Evolutionary conservation across 2,329 filamentous ascomycete species (phyloP).

Genomic region (Fusarium chaquense): DNA sequence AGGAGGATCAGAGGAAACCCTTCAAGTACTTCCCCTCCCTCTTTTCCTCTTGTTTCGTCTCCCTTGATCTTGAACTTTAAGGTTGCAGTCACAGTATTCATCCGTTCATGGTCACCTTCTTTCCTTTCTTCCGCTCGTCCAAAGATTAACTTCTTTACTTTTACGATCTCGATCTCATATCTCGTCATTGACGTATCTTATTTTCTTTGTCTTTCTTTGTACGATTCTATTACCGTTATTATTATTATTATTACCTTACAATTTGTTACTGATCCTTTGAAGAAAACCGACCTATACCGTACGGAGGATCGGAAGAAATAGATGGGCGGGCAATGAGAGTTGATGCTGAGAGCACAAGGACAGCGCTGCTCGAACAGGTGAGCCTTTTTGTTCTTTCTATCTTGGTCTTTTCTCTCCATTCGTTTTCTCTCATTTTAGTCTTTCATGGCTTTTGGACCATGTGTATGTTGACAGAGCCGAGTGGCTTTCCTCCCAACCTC

Average conservation of each 20-base stretch:
- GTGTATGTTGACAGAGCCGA: slow-evolving; percentile 3
- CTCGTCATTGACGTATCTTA: not conserved
- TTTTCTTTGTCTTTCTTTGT: slow-evolving; percentile 24
- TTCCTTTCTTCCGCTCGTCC: slow-evolving; percentile 6
- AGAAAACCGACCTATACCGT: slow-evolving; percentile 12
- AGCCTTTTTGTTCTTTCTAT: not conserved
- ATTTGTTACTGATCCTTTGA: slow-evolving; percentile 1
- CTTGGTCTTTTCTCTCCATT: not conserved
- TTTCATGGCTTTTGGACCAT: not conserved
- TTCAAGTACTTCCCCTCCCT: slow-evolving; percentile 10
- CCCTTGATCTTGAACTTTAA: slow-evolving; percentile 16
- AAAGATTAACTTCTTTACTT: slow-evolving; percentile 10
- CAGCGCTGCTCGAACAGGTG: slow-evolving; percentile 35
- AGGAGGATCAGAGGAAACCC: slow-evolving; percentile 7
- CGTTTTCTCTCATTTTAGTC: not conserved
- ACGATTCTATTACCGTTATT: not conserved
- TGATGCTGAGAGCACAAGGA: slow-evolving; percentile 29
- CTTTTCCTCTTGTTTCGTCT: not conserved
- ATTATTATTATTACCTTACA: not conserved
- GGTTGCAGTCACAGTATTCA: not conserved
- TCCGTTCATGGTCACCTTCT: slow-evolving; percentile 2
- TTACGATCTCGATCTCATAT: slow-evolving; percentile 11
- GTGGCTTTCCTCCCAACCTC: not conserved
- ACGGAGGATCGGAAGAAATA: slow-evolving; percentile 2
- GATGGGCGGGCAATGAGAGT: slow-evolving; percentile 19